Evolutionary conservation across 371 early-diverging fungal species (phyloP), one percentile per base, ranked within the genome.

Genomic region (Zychaea mexicana): DNA sequence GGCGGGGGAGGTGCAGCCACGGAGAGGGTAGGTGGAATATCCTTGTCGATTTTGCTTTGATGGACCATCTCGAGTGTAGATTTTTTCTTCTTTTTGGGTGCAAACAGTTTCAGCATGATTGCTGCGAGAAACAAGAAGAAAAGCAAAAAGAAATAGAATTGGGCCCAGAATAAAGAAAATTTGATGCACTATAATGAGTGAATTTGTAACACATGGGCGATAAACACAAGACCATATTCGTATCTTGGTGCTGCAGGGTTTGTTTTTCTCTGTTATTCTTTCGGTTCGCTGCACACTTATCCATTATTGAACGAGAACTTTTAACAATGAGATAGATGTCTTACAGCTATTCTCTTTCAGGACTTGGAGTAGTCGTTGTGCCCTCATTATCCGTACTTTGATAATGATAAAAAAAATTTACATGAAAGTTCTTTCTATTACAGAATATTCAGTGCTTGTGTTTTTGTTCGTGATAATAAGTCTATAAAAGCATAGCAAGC

Each of bases 11-110:
- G 42, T 12, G 42, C 42, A 42, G 15, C 42, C 38, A 39, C 36
- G 31, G 57, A 24, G 4, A 39, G 28, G 19, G 42, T 42, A 12
- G 49, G 49, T 0, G 26, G 22, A 22, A 49, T 49, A 49, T 49
- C 49, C 6, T 36, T 36, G 38, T 49, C 49, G 22, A 24, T 19
- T 5, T 49, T 19, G n/a, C n/a, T 49, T 24, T 24, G 21, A 13
- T 4, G 6, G 22, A 49, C 24, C 5, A 49, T 49, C 19, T 22
- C 49, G 10, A 49, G 10, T 24, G 49, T 24, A n/a, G 58, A 32
- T 56, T 65, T 58, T 52, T 54, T 65, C 58, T 65, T 65, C 42
- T 59, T 65, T 39, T 59, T 58, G 28, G 27, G 30, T 27, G 31
- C 60, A 39, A 65, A 65, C 22, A 65, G 56, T 28, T 65, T 65